Evolutionary conservation across 208 protist genomes (phyloP).

Genomic region (Acanthamoeba lenticulata): DNA sequence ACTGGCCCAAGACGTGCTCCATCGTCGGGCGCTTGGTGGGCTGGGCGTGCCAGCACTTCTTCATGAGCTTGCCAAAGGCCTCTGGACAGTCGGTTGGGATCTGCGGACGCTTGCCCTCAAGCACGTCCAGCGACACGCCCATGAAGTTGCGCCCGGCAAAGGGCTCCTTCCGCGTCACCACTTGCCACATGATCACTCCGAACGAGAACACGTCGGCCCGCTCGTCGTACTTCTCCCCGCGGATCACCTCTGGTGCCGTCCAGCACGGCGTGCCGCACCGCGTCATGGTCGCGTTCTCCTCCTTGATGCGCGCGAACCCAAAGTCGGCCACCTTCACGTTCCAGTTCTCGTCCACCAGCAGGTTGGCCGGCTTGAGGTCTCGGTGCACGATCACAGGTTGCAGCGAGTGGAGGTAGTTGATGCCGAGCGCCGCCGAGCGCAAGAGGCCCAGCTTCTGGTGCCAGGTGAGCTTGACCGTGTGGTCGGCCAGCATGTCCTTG

Average conservation of each 20-base stretch:
- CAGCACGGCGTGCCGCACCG: neutral
- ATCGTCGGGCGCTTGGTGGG: neutral
- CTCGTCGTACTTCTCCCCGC: conserved; percentile 14
- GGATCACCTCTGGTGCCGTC: conserved; percentile 33
- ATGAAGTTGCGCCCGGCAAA: conserved; percentile 19
- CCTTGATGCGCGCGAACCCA: conserved; percentile 11
- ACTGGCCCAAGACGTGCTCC: neutral
- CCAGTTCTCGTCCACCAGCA: conserved; percentile 29
- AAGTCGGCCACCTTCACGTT: conserved; percentile 20
- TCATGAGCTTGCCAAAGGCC: neutral
- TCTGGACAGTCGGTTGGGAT: neutral
- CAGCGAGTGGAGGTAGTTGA: neutral
- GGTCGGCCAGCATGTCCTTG: neutral
- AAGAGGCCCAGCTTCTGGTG: neutral
- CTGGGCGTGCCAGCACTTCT: neutral
- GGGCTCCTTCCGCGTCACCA: neutral
- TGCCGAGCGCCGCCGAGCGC: neutral
- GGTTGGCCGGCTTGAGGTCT: neutral
- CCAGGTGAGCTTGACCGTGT: neutral
- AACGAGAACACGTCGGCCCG: conserved; percentile 27
- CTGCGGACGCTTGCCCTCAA: neutral
- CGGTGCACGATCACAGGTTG: neutral
- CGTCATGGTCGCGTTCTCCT: neutral
- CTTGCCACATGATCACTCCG: neutral
- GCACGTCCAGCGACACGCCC: conserved; percentile 8